phyloP scores from a whole-genome alignment of 345 rosid genomes.

The Acer negundo region DNA sequence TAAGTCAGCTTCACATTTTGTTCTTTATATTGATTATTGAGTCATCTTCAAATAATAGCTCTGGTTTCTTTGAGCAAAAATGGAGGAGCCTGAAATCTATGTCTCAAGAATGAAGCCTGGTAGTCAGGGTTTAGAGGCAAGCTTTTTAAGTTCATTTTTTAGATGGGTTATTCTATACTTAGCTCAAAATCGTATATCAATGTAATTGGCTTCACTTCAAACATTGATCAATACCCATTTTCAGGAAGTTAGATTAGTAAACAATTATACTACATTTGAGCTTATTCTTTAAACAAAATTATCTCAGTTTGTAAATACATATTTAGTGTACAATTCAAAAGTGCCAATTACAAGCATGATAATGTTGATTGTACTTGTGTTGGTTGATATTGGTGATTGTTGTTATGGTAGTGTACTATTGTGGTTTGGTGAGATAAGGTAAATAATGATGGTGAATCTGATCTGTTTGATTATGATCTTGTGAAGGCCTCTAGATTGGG shows the following conservation, averaged over 20 bases:
- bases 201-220: not conserved
- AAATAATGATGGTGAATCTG: not conserved
- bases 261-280: not conserved
- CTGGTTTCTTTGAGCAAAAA: not conserved
- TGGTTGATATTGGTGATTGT: no score
- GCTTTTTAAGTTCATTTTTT: not conserved
- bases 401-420: no score
- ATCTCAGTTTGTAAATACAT: no score
- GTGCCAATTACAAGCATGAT: not conserved
- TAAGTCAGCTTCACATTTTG: not conserved
- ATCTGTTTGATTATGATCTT: not conserved
- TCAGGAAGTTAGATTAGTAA: not conserved
- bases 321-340: no score
- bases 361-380: not conserved
- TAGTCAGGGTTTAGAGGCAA: conserved; percentile 39
- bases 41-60: not conserved
- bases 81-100: conserved; percentile 23
- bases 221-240: no score
- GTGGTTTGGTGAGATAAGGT: no score
- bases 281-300: not conserved
- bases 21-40: not conserved
- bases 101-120: conserved; percentile 41
- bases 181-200: not conserved
- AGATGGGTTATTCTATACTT: not conserved
- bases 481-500: conserved; percentile 43